phyloP scores from a whole-genome alignment of 2,329 filamentous ascomycete species.

The Xylaria sp. region DNA sequence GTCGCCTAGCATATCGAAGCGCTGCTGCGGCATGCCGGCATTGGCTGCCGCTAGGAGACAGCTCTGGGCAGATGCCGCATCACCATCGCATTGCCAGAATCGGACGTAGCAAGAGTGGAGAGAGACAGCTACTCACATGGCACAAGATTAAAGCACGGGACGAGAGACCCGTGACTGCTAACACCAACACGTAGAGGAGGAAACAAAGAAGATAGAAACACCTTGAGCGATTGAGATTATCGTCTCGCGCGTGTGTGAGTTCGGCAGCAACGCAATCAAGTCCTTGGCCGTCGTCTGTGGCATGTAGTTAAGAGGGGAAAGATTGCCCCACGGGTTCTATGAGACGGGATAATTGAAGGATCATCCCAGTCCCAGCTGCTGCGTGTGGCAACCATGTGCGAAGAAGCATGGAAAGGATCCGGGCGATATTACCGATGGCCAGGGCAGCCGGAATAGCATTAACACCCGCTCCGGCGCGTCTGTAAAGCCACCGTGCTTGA shows the following conservation, averaged over 20 bases:
- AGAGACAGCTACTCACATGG: constrained; percentile 38
- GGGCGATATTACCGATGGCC: constrained; percentile 42
- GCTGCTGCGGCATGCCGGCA: constrained; percentile 54
- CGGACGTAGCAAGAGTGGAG: constrained; percentile 44
- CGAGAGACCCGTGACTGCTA: constrained; percentile 29
- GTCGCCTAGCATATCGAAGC: constrained; percentile 50
- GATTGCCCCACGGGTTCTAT: constrained; percentile 50
- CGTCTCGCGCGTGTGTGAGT: constrained; percentile 34
- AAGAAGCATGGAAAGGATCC: constrained; percentile 37
- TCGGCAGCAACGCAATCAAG: constrained; percentile 34
- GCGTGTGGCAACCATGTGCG: constrained; percentile 32
- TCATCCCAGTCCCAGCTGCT: constrained; percentile 44
- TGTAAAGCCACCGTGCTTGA: constrained; percentile 40
- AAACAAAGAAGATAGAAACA: constrained; percentile 17
- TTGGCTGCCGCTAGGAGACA: constrained; percentile 39
- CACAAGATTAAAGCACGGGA: constrained; percentile 38
- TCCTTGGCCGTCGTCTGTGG: constrained; percentile 30
- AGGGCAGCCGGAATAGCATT: constrained; percentile 38
- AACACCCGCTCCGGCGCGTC: constrained; percentile 34
- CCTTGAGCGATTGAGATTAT: constrained; percentile 40
- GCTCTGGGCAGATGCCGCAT: constrained; percentile 46
- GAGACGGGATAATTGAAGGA: constrained; percentile 44
- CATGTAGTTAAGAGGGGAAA: constrained; percentile 34
- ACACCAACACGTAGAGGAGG: constrained; percentile 15
- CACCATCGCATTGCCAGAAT: constrained; percentile 49